These are phyloP conservation scores for Wallacemonas rigidus DNA, from an alignment of 208 protist species.

Conservation along the genomic window DNA sequence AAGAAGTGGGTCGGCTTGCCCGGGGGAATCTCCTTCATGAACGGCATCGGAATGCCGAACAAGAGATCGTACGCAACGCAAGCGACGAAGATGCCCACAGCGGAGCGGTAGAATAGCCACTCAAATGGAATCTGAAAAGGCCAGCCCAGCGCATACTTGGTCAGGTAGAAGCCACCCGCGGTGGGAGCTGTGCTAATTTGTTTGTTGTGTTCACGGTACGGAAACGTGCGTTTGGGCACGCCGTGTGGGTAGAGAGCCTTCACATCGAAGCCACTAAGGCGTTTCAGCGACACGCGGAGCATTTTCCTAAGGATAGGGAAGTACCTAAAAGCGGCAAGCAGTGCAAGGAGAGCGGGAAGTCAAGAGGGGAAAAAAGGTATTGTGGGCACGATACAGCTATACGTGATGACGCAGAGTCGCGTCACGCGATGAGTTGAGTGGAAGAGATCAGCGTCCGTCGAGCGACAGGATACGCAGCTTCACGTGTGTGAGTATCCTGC, in stretches of 20 bases:
- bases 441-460: no score
- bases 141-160: slow-evolving; percentile 84
- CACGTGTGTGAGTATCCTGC: no score
- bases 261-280: slow-evolving; percentile 72
- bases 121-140: slow-evolving; percentile 92
- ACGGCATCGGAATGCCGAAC: slow-evolving; percentile 81
- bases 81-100: slow-evolving; percentile 60
- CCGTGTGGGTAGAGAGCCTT: slow-evolving; percentile 84
- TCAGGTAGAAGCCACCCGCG: slow-evolving; percentile 84
- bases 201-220: slow-evolving; percentile 86
- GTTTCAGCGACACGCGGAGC: slow-evolving; percentile 52
- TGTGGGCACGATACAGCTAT: background rate
- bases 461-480: no score
- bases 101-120: slow-evolving; percentile 87
- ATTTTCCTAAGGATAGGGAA: slow-evolving; percentile 29
- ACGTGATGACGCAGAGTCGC: no score
- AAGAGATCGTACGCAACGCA: slow-evolving; percentile 82
- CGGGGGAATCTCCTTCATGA: slow-evolving; percentile 84
- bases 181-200: slow-evolving; percentile 81
- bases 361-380: background rate
- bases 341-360: background rate
- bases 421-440: no score
- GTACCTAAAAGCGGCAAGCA: background rate
- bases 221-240: slow-evolving; percentile 88
- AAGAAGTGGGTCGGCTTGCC: slow-evolving; percentile 85